These are phyloP conservation scores for Thuja plicata DNA, from an alignment of 83 land plant species.

Conservation along the genomic window DNA sequence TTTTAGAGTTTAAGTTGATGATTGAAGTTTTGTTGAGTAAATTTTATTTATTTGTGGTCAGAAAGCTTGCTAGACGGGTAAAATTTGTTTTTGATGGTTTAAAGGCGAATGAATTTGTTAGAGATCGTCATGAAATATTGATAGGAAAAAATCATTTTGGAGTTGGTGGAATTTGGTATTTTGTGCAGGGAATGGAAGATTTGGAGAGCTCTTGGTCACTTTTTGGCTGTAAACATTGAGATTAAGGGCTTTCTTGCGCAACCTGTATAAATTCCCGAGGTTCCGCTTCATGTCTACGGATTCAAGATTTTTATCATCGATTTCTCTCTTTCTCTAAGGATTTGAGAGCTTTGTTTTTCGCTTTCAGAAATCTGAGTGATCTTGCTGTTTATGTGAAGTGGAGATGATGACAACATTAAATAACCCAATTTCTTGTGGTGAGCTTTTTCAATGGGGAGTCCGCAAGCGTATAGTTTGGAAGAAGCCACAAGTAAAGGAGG, in stretches of 20 bases:
- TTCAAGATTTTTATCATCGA: not conserved
- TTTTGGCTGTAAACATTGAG: not conserved
- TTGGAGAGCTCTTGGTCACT: not conserved
- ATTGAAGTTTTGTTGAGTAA: not conserved
- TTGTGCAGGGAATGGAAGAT: not conserved
- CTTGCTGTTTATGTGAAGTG: not conserved
- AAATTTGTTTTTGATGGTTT: too few relatives aligned
- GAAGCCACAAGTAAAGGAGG: constrained; percentile 41
- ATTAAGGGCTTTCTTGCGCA: not conserved
- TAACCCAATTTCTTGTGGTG: not conserved
- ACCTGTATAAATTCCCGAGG: not conserved
- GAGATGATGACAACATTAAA: not conserved
- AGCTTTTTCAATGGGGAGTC: constrained; percentile 66
- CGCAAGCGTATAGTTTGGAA: constrained; percentile 50
- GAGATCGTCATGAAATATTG: not conserved
- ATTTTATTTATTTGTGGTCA: not conserved
- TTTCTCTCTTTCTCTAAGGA: not conserved
- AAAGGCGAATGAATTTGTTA: too few relatives aligned
- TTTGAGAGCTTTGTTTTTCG: not conserved
- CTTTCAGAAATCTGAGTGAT: not conserved
- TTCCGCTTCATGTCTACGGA: not conserved
- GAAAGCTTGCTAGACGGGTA: not conserved
- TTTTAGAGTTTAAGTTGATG: not conserved
- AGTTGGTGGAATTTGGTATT: not conserved
- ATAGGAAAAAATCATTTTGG: not conserved